Base-by-base conservation (phyloP, 2,329 filamentous ascomycete genomes). In the Orbilia oligospora region DNA sequence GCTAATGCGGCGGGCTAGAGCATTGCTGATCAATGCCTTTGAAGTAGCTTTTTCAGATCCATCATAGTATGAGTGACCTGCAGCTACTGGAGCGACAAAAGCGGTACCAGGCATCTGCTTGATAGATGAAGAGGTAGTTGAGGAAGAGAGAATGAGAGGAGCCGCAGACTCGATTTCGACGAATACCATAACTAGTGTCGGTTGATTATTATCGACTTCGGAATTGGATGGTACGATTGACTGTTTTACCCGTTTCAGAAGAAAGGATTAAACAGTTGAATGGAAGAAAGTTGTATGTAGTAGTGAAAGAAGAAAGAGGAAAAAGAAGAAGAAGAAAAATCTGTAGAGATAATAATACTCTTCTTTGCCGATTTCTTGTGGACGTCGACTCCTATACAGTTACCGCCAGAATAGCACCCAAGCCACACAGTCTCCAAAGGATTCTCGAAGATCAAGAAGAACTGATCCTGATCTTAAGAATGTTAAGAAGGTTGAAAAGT, bases 11-110 rank as follows among this genome's bases (percentile, higher is more conserved):
- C 91, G 89, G 87, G 93, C 93, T 84, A 99, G 88, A 84, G 95
- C 93, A 84, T 93, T 88, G 84, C 93, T 91, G 85, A 98, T 94
- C 87, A 97, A 86, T 83, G 92, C 88, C 87, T 95, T 96, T 83
- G 93, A 88, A 82, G 84, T 83, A 30, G 69, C 51, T 44, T 79
- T 81, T 64, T 81, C 81, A 44, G 61, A 80, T 36, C 67, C 70
- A 71, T 75, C 80, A 48, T 79, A 72, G 41, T 69, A 79, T 55
- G 65, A 65, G 56, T 77, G 73, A 24, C 67, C 73, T 27, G 71
- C 56, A 49, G 67, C 41, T 53, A 41, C 49, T 49, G 56, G 36
- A 56, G 80, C 76, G 46, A 71, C 71, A 36, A 80, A 77, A 58
- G 80, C 66, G 46, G 80, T 67, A 65, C 80, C 85, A 83, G 81